Percentiles rank a stretch among this genome's conserved stretches.
These are phyloP conservation scores for Thermothelomyces thermophilus DNA, from an alignment of 2,329 filamentous ascomycete genomes.

Conservation along the genomic window DNA sequence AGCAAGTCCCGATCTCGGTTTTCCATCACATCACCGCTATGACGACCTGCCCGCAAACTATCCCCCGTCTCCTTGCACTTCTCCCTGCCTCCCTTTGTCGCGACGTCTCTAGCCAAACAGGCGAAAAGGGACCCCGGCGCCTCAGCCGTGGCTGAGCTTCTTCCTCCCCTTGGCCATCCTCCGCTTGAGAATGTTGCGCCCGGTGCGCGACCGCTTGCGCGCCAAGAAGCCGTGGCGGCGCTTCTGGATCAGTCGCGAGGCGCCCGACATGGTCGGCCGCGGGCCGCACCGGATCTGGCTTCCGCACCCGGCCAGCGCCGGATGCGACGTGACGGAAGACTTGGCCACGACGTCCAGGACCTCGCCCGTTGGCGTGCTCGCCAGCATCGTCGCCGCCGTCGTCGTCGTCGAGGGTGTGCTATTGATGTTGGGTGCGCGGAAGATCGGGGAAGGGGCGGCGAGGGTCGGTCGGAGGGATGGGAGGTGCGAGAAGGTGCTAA, in stretches of 20 bases:
- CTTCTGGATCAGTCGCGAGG: slow-evolving; percentile 52
- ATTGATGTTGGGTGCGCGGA: slow-evolving; percentile 9
- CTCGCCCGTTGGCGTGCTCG: slow-evolving; percentile 21
- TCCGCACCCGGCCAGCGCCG: slow-evolving; percentile 39
- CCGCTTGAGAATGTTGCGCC: slow-evolving; percentile 46
- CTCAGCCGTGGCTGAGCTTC: slow-evolving; percentile 21
- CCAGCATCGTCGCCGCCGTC: slow-evolving; percentile 8
- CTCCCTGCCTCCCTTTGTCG: too few species aligned
- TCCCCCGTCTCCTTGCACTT: too few species aligned
- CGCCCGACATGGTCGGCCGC: slow-evolving; percentile 49
- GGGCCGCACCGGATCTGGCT: slow-evolving; percentile 52
- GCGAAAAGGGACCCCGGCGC: too few species aligned
- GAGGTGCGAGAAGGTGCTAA: slow-evolving; percentile 37
- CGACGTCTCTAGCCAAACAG: too few species aligned
- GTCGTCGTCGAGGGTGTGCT: slow-evolving; percentile 27
- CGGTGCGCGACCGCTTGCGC: slow-evolving; percentile 43
- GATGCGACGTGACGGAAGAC: slow-evolving; percentile 44
- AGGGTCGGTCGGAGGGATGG: slow-evolving; percentile 45
- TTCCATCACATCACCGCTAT: too few species aligned
- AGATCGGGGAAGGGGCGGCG: slow-evolving; percentile 24
- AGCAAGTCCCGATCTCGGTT: too few species aligned
- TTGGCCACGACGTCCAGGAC: slow-evolving; percentile 40
- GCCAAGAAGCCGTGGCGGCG: slow-evolving; percentile 52
- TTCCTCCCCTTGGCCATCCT: slow-evolving; percentile 48
- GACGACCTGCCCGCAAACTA: too few species aligned